Evolutionary conservation across 768 basidiomycete species (phyloP).

Genomic region (Trametes elegans): DNA sequence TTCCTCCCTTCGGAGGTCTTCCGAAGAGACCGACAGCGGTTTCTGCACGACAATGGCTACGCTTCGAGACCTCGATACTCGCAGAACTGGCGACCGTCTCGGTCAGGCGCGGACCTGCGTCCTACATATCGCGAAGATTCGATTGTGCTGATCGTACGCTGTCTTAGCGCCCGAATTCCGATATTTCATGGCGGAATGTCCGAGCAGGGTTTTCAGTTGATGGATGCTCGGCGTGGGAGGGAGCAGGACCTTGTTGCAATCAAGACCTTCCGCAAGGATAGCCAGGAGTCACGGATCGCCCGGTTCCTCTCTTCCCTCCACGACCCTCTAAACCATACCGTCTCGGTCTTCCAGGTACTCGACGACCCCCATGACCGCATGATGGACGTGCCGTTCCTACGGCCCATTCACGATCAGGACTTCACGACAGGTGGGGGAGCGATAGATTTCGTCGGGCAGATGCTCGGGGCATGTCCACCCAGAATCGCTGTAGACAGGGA

Average conservation of each 20-base stretch:
- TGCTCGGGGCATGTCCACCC: too few relatives aligned
- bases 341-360: conserved; percentile 22
- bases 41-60: conserved; percentile 18
- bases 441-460: too few relatives aligned
- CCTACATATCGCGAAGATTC: conserved; percentile 18
- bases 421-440: too few relatives aligned
- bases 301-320: not conserved
- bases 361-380: too few relatives aligned
- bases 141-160: conserved; percentile 6
- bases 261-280: not conserved
- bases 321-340: conserved; percentile 22
- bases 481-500: too few relatives aligned
- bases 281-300: not conserved
- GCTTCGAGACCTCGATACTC: conserved; percentile 20
- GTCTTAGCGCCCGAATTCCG: not conserved
- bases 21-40: conserved; percentile 16
- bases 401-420: too few relatives aligned
- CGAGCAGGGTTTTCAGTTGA: not conserved
- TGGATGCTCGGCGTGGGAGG: not conserved
- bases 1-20: not conserved
- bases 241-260: not conserved
- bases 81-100: conserved; percentile 13
- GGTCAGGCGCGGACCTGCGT: conserved; percentile 7
- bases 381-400: too few relatives aligned
- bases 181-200: not conserved